A percentile compares a stretch with the other conserved stretches of the same genome.
Evolutionary conservation across 202 grass and related monocot genomes (phyloP).

Genomic region (Sporobolus alterniflorus): DNA sequence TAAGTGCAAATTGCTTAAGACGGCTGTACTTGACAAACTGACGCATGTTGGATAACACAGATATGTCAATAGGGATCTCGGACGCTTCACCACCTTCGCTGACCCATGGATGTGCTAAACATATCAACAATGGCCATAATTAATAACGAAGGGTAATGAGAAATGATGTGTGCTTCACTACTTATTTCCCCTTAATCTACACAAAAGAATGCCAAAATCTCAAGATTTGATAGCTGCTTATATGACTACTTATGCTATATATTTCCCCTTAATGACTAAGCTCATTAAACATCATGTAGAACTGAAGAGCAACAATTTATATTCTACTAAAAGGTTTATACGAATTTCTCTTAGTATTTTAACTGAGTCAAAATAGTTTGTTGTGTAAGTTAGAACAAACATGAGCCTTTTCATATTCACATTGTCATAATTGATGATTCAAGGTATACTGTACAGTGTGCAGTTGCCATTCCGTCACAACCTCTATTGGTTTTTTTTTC

Average conservation of each 20-base stretch:
- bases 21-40: conserved; percentile 99
- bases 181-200: not conserved
- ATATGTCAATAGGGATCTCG: conserved; percentile 97
- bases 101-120: conserved; percentile 95
- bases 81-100: conserved; percentile 95
- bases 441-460: not conserved
- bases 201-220: not conserved
- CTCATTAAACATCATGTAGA: not conserved
- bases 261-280: not conserved
- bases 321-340: not conserved
- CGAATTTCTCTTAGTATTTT: not conserved
- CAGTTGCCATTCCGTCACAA: not conserved
- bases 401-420: not conserved
- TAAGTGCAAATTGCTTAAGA: conserved; percentile 96
- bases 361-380: not conserved
- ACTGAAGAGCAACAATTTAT: conserved; percentile 5
- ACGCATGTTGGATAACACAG: conserved; percentile 93
- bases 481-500: not conserved
- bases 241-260: not conserved
- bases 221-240: not conserved
- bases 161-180: not conserved
- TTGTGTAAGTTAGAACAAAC: not conserved
- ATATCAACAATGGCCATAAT: conserved; percentile 45
- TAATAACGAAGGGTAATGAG: conserved; percentile 11
- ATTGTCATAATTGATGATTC: not conserved